A percentile compares a stretch with the other conserved stretches of the same genome.
These are phyloP conservation scores for Isoetes taiwanensis DNA, from an alignment of 75 land plant species.

Conservation along the genomic window DNA sequence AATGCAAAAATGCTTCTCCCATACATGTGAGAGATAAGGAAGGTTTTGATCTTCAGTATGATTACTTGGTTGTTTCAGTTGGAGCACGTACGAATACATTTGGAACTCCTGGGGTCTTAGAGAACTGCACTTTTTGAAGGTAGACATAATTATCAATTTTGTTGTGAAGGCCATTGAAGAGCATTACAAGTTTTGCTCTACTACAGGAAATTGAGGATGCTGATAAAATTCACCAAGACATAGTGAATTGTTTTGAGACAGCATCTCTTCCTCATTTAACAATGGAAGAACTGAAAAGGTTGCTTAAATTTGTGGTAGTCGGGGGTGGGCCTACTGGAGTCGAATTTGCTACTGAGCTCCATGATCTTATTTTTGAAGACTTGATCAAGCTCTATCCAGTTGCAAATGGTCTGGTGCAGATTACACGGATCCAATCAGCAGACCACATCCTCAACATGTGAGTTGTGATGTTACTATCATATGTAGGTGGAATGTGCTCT, in stretches of 20 bases:
- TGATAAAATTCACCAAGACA: conserved; percentile 59
- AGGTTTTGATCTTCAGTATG: conserved; percentile 65
- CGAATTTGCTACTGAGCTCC: conserved; percentile 88
- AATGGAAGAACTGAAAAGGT: conserved; percentile 58
- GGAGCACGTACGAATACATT: conserved; percentile 81
- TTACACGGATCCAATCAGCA: conserved; percentile 63
- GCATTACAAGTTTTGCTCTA: too few species aligned
- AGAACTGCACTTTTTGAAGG: conserved; percentile 93
- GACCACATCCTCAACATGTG: conserved; percentile 87
- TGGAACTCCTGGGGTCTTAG: conserved; percentile 88
- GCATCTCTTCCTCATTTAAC: conserved; percentile 55
- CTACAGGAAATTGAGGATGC: conserved; percentile 94
- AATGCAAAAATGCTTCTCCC: conserved; percentile 35
- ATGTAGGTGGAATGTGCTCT: too few species aligned
- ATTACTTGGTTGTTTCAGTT: conserved; percentile 65
- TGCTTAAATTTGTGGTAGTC: conserved; percentile 77
- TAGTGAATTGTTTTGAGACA: conserved; percentile 81
- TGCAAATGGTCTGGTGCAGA: conserved; percentile 36
- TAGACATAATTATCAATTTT: too few species aligned
- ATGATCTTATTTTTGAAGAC: conserved; percentile 80
- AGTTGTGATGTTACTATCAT: conserved; percentile 19
- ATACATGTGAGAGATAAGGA: conserved; percentile 25
- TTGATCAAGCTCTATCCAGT: conserved; percentile 53
- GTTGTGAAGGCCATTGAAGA: too few species aligned
- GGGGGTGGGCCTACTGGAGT: conserved; percentile 98